Percentiles rank a stretch among this genome's conserved stretches.
These are phyloP conservation scores for Bigelowiella natans DNA, from an alignment of 78 protist species.

Conservation along the genomic window DNA sequence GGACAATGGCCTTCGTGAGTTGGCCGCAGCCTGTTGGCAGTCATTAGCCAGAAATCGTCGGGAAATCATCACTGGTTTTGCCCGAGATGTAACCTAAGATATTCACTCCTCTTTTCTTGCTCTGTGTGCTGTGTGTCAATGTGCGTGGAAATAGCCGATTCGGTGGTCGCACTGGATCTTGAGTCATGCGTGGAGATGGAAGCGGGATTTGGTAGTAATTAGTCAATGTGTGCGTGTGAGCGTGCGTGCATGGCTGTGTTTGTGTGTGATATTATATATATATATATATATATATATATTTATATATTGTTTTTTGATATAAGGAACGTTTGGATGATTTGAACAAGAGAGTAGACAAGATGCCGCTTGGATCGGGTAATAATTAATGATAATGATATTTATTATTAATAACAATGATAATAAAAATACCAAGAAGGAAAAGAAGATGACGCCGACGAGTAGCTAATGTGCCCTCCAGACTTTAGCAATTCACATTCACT, in stretches of 20 bases:
- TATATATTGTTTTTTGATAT: neutral
- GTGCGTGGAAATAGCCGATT: conserved; percentile 48
- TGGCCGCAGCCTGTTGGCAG: too few relatives aligned
- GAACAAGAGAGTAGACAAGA: neutral
- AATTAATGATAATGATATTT: too few relatives aligned
- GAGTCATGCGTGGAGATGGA: conserved; percentile 24
- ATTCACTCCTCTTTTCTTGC: too few relatives aligned
- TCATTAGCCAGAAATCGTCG: too few relatives aligned
- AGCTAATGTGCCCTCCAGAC: too few relatives aligned
- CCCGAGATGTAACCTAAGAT: too few relatives aligned
- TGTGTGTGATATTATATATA: neutral
- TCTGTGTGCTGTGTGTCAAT: neutral
- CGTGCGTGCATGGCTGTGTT: conserved; percentile 23
- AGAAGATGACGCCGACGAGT: too few relatives aligned
- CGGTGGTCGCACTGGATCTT: conserved; percentile 60
- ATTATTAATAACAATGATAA: too few relatives aligned
- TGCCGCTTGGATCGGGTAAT: neutral
- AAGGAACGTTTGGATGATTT: neutral
- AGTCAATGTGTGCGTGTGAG: conserved; percentile 23
- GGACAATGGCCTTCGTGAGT: too few relatives aligned
- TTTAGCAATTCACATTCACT: too few relatives aligned
- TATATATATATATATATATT: neutral
- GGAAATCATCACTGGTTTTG: too few relatives aligned
- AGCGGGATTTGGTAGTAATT: conserved; percentile 31
- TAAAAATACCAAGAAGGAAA: too few relatives aligned